These are phyloP conservation scores for Alternaria triticina DNA, from an alignment of 2,329 filamentous ascomycete species.

Conservation along the genomic window DNA sequence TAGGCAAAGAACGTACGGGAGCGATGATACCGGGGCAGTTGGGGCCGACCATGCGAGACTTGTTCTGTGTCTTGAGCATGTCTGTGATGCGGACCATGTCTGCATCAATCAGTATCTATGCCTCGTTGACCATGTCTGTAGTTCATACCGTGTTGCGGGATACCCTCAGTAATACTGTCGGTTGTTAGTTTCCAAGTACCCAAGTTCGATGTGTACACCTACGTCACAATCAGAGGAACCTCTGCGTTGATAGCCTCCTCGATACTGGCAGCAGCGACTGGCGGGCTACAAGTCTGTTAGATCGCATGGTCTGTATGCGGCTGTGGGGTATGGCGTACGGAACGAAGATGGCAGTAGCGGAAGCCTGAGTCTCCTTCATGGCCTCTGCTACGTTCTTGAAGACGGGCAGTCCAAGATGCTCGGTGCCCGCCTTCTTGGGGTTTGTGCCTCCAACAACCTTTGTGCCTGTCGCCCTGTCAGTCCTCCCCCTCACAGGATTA, in stretches of 20 bases:
- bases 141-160: constrained; percentile 86
- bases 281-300: constrained; percentile 67
- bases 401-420: constrained; percentile 89
- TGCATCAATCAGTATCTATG: constrained; percentile 47
- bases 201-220: constrained; percentile 29
- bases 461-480: constrained; percentile 68
- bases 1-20: constrained; percentile 55
- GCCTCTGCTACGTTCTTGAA: constrained; percentile 89
- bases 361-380: constrained; percentile 87
- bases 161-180: constrained; percentile 86
- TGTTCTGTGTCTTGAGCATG: constrained; percentile 96
- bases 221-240: constrained; percentile 91
- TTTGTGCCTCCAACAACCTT: constrained; percentile 98
- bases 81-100: constrained; percentile 99
- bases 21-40: constrained; percentile 99
- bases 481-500: constrained; percentile 24
- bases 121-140: no score
- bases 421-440: constrained; percentile 94
- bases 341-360: constrained; percentile 93
- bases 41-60: constrained; percentile 94
- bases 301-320: not conserved
- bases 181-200: constrained; percentile 33
- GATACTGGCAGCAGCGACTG: constrained; percentile 90
- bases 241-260: constrained; percentile 95
- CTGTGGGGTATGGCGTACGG: constrained; percentile 64